A percentile compares a stretch with the other conserved stretches of the same genome.
phyloP scores from a whole-genome alignment of 768 basidiomycete genomes.

The Lepiota subincarnata region DNA sequence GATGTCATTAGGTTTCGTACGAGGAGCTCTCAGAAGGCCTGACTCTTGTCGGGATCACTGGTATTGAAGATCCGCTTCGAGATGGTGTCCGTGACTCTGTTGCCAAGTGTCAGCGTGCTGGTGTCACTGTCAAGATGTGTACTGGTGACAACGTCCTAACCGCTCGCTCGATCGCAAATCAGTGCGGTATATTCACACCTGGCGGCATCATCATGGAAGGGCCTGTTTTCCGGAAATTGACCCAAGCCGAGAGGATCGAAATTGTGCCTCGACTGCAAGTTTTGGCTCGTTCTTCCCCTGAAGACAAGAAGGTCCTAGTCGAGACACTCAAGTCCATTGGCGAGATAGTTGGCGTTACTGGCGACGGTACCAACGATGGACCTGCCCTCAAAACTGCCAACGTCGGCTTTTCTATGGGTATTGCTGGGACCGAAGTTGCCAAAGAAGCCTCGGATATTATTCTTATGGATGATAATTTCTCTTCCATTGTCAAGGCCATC shows the following conservation, averaged over 20 bases:
- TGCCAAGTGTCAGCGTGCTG: conserved; percentile 79
- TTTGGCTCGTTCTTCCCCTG: conserved; percentile 93
- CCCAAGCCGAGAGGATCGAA: conserved; percentile 64
- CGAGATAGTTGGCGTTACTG: conserved; percentile 93
- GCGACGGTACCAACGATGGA: conserved; percentile 97
- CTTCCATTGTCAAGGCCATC: conserved; percentile 94
- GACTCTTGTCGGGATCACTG: conserved; percentile 85
- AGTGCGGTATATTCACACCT: conserved; percentile 91
- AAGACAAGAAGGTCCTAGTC: conserved; percentile 94
- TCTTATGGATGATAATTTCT: conserved; percentile 96
- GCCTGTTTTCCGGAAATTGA: conserved; percentile 82
- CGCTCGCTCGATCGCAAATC: conserved; percentile 91
- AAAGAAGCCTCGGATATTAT: conserved; percentile 99
- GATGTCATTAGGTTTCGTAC: conserved; percentile 53
- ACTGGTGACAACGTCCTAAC: conserved; percentile 97
- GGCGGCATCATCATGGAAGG: conserved; percentile 99
- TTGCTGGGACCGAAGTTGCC: conserved; percentile 95
- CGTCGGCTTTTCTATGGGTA: conserved; percentile 96
- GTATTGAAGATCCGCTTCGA: conserved; percentile 95
- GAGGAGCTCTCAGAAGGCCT: conserved; percentile 66
- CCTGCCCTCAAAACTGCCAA: conserved; percentile 94
- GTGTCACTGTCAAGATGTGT: conserved; percentile 96
- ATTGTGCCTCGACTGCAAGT: conserved; percentile 93
- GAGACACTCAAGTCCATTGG: conserved; percentile 82
- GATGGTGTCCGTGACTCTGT: conserved; percentile 89